These are phyloP conservation scores for Crinitomyces ghanaensis DNA, from an alignment of 805 yeast species.

Conservation along the genomic window DNA sequence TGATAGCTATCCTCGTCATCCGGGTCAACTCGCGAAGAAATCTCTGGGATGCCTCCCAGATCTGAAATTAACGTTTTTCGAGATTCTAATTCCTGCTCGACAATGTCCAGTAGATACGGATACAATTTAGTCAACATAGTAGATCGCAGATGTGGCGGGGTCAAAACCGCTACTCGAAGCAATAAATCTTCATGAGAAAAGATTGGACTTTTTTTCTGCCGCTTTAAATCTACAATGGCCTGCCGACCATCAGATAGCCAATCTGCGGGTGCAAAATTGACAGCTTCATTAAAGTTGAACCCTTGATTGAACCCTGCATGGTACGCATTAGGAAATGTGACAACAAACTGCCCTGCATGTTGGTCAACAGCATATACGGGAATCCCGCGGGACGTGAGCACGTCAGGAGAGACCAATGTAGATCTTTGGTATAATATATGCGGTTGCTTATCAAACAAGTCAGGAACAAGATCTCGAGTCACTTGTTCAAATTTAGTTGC, in stretches of 20 bases:
- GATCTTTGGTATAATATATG: slow-evolving; percentile 80
- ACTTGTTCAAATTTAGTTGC: slow-evolving; percentile 54
- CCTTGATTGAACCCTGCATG: slow-evolving; percentile 86
- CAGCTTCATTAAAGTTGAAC: slow-evolving; percentile 43
- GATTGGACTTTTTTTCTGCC: slow-evolving; percentile 22
- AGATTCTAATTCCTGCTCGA: slow-evolving; percentile 5
- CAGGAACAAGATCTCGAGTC: slow-evolving; percentile 63
- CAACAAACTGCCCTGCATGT: slow-evolving; percentile 65
- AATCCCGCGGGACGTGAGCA: slow-evolving; percentile 34
- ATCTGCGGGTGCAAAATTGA: slow-evolving; percentile 31
- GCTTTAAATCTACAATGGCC: slow-evolving; percentile 21
- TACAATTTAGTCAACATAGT: too few species aligned
- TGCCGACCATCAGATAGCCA: slow-evolving; percentile 27
- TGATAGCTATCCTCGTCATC: slow-evolving; percentile 15
- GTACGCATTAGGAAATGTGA: slow-evolving; percentile 81
- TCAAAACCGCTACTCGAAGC: slow-evolving; percentile 16
- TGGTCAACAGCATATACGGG: slow-evolving; percentile 51
- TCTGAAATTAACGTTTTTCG: slow-evolving; percentile 2
- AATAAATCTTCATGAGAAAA: slow-evolving; percentile 28
- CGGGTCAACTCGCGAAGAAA: slow-evolving; percentile 6
- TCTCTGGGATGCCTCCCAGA: slow-evolving; percentile 1
- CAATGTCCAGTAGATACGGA: slow-evolving; percentile 9
- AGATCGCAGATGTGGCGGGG: too few species aligned
- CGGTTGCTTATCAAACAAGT: slow-evolving; percentile 71
- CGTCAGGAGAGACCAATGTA: slow-evolving; percentile 64